These are phyloP conservation scores for Xanthoconium purpureum DNA, from an alignment of 768 basidiomycete genomes.

Conservation along the genomic window DNA sequence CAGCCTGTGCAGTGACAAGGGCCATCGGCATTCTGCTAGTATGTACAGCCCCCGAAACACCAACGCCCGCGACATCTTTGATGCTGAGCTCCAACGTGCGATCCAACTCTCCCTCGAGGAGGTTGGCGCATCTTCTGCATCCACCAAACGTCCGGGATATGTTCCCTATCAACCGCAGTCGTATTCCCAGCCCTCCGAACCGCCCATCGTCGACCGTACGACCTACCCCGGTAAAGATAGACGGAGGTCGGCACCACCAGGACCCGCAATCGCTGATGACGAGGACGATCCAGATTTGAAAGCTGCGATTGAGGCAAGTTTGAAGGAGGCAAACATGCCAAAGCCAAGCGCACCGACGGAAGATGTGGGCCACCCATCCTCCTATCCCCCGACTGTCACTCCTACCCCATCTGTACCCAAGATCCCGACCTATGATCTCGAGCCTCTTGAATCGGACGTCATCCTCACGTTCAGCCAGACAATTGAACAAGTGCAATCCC, in stretches of 20 bases:
- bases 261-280: slow-evolving; percentile 42
- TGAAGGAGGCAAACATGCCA: slow-evolving; percentile 79
- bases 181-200: slow-evolving; percentile 57
- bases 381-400: slow-evolving; percentile 40
- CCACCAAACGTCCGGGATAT: slow-evolving; percentile 59
- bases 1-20: slow-evolving; percentile 37
- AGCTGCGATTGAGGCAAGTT: slow-evolving; percentile 92
- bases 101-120: slow-evolving; percentile 90
- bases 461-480: slow-evolving; percentile 91
- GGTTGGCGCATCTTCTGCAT: slow-evolving; percentile 45
- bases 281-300: slow-evolving; percentile 91
- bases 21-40: slow-evolving; percentile 54
- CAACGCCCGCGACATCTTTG: slow-evolving; percentile 60
- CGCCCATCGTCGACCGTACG: slow-evolving; percentile 60
- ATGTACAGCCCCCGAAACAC: slow-evolving; percentile 53
- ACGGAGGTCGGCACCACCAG: slow-evolving; percentile 20
- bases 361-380: slow-evolving; percentile 45
- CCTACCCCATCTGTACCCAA: slow-evolving; percentile 43
- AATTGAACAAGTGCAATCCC: slow-evolving; percentile 76
- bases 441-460: slow-evolving; percentile 76
- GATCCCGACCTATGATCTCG: slow-evolving; percentile 76
- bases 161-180: slow-evolving; percentile 53
- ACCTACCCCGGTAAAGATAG: slow-evolving; percentile 35
- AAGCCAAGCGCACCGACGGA: slow-evolving; percentile 75
- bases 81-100: slow-evolving; percentile 89